A percentile compares a stretch with the other conserved stretches of the same genome.
phyloP scores from a whole-genome alignment of 768 basidiomycete species.

The Lanmaoa pseudosensibilis region DNA sequence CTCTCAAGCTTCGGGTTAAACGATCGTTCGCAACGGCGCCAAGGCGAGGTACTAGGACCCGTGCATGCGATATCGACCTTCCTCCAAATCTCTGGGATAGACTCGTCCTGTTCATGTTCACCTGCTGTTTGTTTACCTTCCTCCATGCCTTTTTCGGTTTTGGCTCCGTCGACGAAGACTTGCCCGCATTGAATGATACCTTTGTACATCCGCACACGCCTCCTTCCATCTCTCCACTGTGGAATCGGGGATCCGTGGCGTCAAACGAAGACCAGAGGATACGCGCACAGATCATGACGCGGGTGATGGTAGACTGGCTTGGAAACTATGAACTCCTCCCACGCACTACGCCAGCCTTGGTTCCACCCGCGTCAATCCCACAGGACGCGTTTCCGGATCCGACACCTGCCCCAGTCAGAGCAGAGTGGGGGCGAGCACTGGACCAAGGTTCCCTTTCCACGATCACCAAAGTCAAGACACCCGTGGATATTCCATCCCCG shows the following conservation, averaged over 20 bases:
- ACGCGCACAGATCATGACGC: neutral
- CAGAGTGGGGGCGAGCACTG: neutral
- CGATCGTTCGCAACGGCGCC: neutral
- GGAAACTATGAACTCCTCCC: slow-evolving; percentile 20
- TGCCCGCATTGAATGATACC: neutral
- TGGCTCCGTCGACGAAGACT: slow-evolving; percentile 3
- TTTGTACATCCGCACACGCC: neutral
- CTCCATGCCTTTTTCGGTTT: slow-evolving; percentile 29
- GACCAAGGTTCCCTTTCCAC: neutral
- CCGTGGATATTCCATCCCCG: neutral
- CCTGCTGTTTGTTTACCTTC: slow-evolving; percentile 25
- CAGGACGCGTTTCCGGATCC: slow-evolving; percentile 26
- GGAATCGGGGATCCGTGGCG: neutral
- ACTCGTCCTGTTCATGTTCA: slow-evolving; percentile 25
- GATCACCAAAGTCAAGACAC: neutral
- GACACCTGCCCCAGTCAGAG: slow-evolving; percentile 7
- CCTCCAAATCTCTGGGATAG: slow-evolving; percentile 23
- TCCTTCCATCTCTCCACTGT: neutral
- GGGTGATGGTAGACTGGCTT: slow-evolving; percentile 20
- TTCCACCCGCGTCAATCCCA: slow-evolving; percentile 13
- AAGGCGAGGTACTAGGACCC: neutral
- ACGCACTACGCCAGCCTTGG: neutral
- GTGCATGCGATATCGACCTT: neutral
- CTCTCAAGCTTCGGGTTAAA: neutral
- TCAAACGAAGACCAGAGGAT: slow-evolving; percentile 1